A percentile compares a stretch with the other conserved stretches of the same genome.
Evolutionary conservation across 78 protist species (phyloP).

Genomic region (Dictyostelium citrinum): DNA sequence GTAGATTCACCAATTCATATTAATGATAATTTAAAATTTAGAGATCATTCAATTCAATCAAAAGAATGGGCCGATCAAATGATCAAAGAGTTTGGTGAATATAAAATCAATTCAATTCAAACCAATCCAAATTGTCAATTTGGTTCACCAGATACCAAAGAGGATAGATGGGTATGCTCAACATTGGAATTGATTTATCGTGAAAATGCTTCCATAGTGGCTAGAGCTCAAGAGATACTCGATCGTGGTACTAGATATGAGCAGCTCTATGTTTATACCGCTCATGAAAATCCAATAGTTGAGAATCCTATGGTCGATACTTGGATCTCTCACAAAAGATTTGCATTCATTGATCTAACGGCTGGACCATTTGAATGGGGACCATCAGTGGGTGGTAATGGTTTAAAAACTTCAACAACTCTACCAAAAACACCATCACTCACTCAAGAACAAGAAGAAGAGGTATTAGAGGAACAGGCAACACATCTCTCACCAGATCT

Average conservation of each 20-base stretch:
- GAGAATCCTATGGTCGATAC: slow-evolving; percentile 67
- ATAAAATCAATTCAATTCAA: not conserved
- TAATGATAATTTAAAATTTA: slow-evolving; percentile 31
- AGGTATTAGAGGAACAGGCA: not conserved
- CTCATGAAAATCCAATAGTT: not conserved
- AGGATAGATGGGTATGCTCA: slow-evolving; percentile 35
- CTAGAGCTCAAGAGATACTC: slow-evolving; percentile 15
- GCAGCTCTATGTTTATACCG: not conserved
- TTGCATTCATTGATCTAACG: slow-evolving; percentile 64
- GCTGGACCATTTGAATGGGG: slow-evolving; percentile 83
- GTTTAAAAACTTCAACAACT: slow-evolving; percentile 6
- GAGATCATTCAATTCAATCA: slow-evolving; percentile 7
- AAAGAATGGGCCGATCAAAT: slow-evolving; percentile 38
- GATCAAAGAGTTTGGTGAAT: not conserved
- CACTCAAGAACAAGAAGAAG: not conserved
- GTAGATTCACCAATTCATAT: not conserved
- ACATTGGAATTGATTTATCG: not conserved
- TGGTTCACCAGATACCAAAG: slow-evolving; percentile 28
- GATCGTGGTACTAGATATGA: slow-evolving; percentile 2
- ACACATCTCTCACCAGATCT: not conserved
- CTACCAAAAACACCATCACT: slow-evolving; percentile 28
- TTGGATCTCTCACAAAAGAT: slow-evolving; percentile 67
- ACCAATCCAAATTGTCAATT: slow-evolving; percentile 18
- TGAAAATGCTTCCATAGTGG: not conserved
- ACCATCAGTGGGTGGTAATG: slow-evolving; percentile 63